Conservation (phyloP, 2,329 filamentous ascomycete genomes). For the Sporothrix schenckii region DNA sequence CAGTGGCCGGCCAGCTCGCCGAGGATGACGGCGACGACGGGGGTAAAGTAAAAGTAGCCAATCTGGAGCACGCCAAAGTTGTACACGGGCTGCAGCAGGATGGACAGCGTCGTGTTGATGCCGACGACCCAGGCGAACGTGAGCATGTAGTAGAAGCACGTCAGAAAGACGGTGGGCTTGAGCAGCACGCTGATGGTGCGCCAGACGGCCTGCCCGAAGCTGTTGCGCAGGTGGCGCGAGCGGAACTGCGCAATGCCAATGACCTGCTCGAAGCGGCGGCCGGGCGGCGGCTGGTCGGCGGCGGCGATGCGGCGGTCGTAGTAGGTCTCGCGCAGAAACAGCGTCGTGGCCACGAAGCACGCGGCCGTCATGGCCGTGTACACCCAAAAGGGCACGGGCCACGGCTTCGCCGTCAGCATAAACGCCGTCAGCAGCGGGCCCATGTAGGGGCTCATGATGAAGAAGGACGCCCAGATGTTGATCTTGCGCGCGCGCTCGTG, state of each 20-base stretch:
- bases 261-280: conserved; percentile 40
- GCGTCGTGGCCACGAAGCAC: conserved; percentile 46
- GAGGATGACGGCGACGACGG: conserved; percentile 56
- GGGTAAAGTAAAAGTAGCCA: conserved; percentile 62
- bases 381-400: conserved; percentile 55
- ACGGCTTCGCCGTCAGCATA: conserved; percentile 51
- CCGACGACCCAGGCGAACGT: conserved; percentile 57
- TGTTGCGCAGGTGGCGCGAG: conserved; percentile 46
- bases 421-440: conserved; percentile 54
- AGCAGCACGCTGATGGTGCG: conserved; percentile 46
- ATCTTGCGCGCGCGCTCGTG: conserved; percentile 58
- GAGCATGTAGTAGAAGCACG: conserved; percentile 43
- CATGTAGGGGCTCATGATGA: conserved; percentile 42
- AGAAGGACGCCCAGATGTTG: conserved; percentile 50
- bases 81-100: conserved; percentile 56
- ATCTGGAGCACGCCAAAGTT: conserved; percentile 54
- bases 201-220: conserved; percentile 47
- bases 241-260: conserved; percentile 44
- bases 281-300: conserved; percentile 44
- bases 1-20: conserved; percentile 60
- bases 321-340: conserved; percentile 54
- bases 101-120: conserved; percentile 59
- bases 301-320: conserved; percentile 50
- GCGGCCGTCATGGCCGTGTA: conserved; percentile 48
- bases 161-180: conserved; percentile 47